Evolutionary conservation across 192 early-diverging fungal species (phyloP), one percentile per base, ranked within the genome.

Genomic region (Jimgerdemannia lactiflua): DNA sequence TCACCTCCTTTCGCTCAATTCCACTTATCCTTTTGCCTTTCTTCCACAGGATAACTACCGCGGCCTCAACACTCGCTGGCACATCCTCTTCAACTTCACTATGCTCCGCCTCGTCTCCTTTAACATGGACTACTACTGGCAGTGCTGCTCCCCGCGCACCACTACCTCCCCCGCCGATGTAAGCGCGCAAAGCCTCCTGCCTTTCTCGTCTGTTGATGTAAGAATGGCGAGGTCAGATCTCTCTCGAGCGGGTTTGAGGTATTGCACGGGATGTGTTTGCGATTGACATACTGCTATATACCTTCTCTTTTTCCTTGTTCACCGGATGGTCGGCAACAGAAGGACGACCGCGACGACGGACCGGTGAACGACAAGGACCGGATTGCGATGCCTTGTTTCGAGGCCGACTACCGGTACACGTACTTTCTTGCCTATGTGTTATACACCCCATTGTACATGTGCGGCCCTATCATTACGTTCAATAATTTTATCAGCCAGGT

Each of bases 391-490:
- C 85, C 94, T 44, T 84, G 85, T 40, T 80, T 86, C 71, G 69
- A 64, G 0, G 73, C 79, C 4, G 94, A 97, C 68, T 99, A 97
- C 83, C 92, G 91, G 70, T 86, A 94, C 69, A 70, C 84, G 74
- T 88, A 93, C 79, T 99, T 93, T 78, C 83, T 93, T 73, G 86
- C 91, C 0, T 98, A 95, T 76, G 74, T 93, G 8, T 67, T 94
- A n/a, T 99, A 99, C 72, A 89, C 92, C 18, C 97, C 97, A 3
- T 86, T 99, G 65, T 99, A 95, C 81, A 81, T 98, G 43, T 94
- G 95, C 39, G 97, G 97, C 4, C 97, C 97, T 18, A 97, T 99
- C 64, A 93, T 97, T 74, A 92, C 97, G 0, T 99, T 92, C 85
- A 99, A 98, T 83, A 90, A 94, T 77, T 98, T 95, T 83, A 85